Evolutionary conservation across 768 basidiomycete species (phyloP), one percentile per base, ranked within the genome.

Genomic region (Ramaria rubella): DNA sequence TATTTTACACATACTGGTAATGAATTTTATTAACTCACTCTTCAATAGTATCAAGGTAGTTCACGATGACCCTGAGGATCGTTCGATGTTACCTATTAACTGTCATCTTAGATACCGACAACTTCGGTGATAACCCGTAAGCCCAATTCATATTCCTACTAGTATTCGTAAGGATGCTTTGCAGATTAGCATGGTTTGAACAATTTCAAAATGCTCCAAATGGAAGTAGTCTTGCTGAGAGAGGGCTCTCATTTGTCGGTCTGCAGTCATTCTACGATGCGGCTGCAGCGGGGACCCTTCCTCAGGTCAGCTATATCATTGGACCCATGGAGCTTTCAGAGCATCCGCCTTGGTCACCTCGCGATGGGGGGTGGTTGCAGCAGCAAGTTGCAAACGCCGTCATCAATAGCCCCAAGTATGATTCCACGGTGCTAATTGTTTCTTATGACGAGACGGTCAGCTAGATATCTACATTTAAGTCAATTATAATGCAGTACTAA

Each of bases 391-490:
- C 50, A 21, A 55, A 61, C 30, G 58, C 60, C 23, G 29, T 61
- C 8, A 50, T 48, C 5, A 59, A 61, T 23, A 58, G 58, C 24
- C 60, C 60, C 4, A 55, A 38, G 21, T 61, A 61, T 38, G 51
- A 48, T 29, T 54, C 24, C 2, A 61, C 60, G 8, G 43, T 55
- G 11, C 34, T 61, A 3, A 44, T 61, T 19, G 48, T 61, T 24
- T 55, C 52, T 1, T 61, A 61, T 40, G 60, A 61, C 42, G 60
- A 61, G 42, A 59, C 51, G 24, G n/a, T n/a, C n/a, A n/a, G n/a
- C n/a, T n/a, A n/a, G n/a, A n/a, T n/a, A n/a, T n/a, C n/a, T n/a
- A n/a, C n/a, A n/a, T n/a, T n/a, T n/a, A n/a, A n/a, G n/a, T n/a
- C n/a, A n/a, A n/a, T n/a, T n/a, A n/a, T n/a, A n/a, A n/a, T n/a